phyloP scores from a whole-genome alignment of 1,284 basidiomycete genomes.

The Sanghuangporus baumii region DNA sequence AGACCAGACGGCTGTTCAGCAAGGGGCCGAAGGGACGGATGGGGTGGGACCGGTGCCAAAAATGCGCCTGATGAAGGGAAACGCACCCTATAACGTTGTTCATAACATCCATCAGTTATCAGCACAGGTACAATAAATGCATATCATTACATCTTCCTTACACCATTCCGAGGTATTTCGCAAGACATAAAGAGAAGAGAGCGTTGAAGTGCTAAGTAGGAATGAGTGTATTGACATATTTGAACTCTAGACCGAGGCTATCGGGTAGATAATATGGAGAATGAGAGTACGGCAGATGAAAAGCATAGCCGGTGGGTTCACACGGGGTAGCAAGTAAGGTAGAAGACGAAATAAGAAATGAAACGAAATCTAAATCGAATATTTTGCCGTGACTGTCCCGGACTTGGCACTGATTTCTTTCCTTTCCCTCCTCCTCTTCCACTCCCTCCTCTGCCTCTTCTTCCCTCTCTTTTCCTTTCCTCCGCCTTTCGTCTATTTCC shows the following conservation, averaged over 20 bases:
- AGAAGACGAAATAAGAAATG: no score
- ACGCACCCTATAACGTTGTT: constrained; percentile 5
- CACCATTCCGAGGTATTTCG: no score
- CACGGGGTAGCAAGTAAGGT: not conserved
- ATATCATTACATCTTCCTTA: not conserved
- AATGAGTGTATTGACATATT: not conserved
- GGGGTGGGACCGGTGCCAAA: not conserved
- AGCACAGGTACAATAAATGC: not conserved
- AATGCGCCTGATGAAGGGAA: not conserved
- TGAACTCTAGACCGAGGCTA: not conserved
- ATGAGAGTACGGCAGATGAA: not conserved
- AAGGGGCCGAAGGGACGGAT: not conserved
- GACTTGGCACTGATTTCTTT: not conserved
- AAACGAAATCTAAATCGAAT: not conserved
- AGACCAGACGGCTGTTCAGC: not conserved
- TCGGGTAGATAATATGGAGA: not conserved
- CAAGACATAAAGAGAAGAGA: no score
- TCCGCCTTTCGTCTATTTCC: not conserved
- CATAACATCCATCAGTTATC: not conserved
- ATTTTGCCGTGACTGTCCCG: not conserved
- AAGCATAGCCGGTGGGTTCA: not conserved
- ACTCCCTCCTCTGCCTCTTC: not conserved
- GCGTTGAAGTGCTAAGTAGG: no score
- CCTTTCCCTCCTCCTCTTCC: not conserved
- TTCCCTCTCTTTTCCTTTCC: not conserved